phyloP scores from a whole-genome alignment of 306 rosid genomes.

The Quercus bicolor region DNA sequence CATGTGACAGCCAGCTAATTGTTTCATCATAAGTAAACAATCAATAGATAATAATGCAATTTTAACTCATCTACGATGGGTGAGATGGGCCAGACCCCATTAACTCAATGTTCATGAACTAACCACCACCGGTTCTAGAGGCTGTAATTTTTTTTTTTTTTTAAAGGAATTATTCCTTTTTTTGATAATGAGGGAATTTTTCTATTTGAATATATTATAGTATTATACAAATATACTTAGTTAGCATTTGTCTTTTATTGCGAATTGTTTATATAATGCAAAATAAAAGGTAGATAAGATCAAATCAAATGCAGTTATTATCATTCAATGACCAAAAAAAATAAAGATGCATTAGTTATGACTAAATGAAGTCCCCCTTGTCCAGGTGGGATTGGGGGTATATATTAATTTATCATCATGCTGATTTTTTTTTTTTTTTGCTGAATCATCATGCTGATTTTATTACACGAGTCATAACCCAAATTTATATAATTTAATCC shows the following conservation, averaged over 20 bases:
- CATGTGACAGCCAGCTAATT: constrained; percentile 76
- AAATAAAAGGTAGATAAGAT: neutral
- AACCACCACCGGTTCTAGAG: constrained; percentile 24
- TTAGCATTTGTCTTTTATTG: neutral
- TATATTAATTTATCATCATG: no score
- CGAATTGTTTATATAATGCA: neutral
- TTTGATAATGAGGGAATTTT: neutral
- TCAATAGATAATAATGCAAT: constrained; percentile 22
- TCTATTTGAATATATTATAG: constrained; percentile 3
- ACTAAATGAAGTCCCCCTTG: neutral
- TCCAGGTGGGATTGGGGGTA: no score
- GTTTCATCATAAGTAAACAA: constrained; percentile 24
- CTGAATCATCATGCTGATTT: no score
- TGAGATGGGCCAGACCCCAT: constrained; percentile 27
- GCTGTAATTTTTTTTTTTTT: neutral
- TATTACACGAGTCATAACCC: no score
- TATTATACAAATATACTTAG: neutral
- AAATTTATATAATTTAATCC: no score
- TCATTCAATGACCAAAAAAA: neutral
- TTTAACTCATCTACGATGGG: constrained; percentile 19
- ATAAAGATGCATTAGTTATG: neutral
- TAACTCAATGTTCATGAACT: constrained; percentile 23
- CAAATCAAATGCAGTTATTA: neutral
- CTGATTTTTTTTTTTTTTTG: no score
- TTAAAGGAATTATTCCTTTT: no score